Evolutionary conservation across 495 filamentous ascomycete species (phyloP), one percentile per base, ranked within the genome.

Genomic region (Penicillium soppii): DNA sequence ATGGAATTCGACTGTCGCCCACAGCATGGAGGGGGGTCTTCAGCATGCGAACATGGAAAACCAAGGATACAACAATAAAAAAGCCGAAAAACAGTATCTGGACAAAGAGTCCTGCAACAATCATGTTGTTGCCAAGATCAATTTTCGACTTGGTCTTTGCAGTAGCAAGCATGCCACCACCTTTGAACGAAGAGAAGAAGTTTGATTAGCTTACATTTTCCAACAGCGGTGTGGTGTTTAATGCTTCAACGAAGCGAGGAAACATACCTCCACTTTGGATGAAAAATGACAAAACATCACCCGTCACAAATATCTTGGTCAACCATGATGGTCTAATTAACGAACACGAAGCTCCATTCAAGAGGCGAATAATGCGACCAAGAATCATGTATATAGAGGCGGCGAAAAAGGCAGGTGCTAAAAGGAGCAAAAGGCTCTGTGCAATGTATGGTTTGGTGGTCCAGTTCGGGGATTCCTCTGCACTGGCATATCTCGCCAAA

Each of bases 311-410:
- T 25, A 63, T 68, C 49, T 65, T 62, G 32, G 58, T 62, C 21
- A 67, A 25, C 52, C 53, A 58, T 0, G 41, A 37, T 5, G 44
- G 33, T 1, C 50, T 51, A 23, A 62, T 52, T 0, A 57, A 35
- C 13, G 58, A 66, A 17, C 46, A 21, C 0, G 47, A 49, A 5
- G 78, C 77, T 16, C 68, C 79, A 15, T 75, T 58, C 3, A 76
- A 59, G 7, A 69, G 44, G 4, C 54, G 63, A 37, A 81, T 77
- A 20, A 81, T 48, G 1, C 77, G 68, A 0, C 73, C 80, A 15
- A 83, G 77, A 16, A 75, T 57, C 78, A 82, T 82, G 60, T 82
- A 83, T 25, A 83, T 73, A 0, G 77, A 79, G 4, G 80, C 78
- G 0, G 78, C 74, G 44, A 72, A 71, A 10, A 79, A 58, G 0